phyloP scores from a whole-genome alignment of 306 rosid species.

The Ziziphus jujuba region DNA sequence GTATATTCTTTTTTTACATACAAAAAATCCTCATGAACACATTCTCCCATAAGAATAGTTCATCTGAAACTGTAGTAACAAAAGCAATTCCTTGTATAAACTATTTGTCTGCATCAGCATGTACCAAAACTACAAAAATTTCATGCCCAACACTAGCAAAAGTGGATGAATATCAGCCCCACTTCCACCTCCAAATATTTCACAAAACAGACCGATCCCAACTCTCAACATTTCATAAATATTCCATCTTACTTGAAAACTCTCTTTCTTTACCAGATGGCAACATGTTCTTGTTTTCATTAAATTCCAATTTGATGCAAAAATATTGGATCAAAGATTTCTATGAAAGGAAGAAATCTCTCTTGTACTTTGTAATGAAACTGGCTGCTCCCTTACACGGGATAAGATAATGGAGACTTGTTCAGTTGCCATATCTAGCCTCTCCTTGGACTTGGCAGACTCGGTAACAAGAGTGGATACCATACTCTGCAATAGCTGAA shows the following conservation, averaged over 20 bases:
- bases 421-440: constrained; percentile 78
- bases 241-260: constrained; percentile 13
- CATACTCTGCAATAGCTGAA: constrained; percentile 68
- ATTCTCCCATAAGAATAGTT: not conserved
- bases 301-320: not conserved
- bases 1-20: constrained; percentile 40
- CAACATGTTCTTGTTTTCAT: constrained; percentile 10
- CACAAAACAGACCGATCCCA: not conserved
- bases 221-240: not conserved
- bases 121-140: constrained; percentile 34
- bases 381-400: constrained; percentile 72
- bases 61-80: not conserved
- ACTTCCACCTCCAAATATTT: constrained; percentile 20
- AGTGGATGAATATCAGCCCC: constrained; percentile 13
- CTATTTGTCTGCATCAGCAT: not conserved
- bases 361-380: constrained; percentile 57
- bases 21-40: constrained; percentile 17
- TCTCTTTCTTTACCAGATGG: constrained; percentile 20
- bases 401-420: constrained; percentile 73
- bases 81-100: constrained; percentile 12
- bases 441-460: constrained; percentile 83
- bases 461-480: constrained; percentile 78
- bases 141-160: constrained; percentile 2
- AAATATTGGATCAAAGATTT: constrained; percentile 35
- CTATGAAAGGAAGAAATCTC: constrained; percentile 59